Conservation (phyloP, 306 rosid genomes). For the Cucurbita argyrosperma region DNA sequence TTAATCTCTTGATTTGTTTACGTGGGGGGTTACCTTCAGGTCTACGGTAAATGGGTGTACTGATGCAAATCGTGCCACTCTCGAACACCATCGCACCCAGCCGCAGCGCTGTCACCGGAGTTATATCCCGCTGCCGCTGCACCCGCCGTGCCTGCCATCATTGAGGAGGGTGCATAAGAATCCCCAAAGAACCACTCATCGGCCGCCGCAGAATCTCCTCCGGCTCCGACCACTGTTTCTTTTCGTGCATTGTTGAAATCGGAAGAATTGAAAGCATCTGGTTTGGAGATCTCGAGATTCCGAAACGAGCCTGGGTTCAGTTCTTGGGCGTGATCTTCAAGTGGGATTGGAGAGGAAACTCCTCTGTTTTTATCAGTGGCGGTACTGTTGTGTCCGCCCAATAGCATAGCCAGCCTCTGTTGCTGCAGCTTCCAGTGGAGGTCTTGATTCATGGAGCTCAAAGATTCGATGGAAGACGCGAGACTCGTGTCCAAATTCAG, state of each 20-base stretch:
- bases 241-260: conserved; percentile 11
- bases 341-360: neutral
- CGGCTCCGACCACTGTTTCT: conserved; percentile 4
- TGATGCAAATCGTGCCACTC: conserved; percentile 72
- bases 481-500: conserved; percentile 32
- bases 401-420: conserved; percentile 62
- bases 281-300: conserved; percentile 22
- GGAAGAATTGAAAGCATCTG: neutral
- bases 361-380: conserved; percentile 1
- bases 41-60: conserved; percentile 61
- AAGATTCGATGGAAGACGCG: conserved; percentile 76
- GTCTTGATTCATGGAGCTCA: conserved; percentile 92
- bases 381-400: conserved; percentile 20
- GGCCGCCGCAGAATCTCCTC: conserved; percentile 30
- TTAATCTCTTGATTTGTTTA: neutral
- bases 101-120: conserved; percentile 8
- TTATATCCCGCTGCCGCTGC: conserved; percentile 26
- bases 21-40: neutral
- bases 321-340: neutral
- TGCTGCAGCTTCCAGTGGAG: conserved; percentile 96
- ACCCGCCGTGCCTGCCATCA: conserved; percentile 10
- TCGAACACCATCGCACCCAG: conserved; percentile 34
- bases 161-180: conserved; percentile 28
- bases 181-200: conserved; percentile 80
- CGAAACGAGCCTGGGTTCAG: conserved; percentile 16